phyloP scores from a whole-genome alignment of 495 filamentous ascomycete species.

The Cetradonia linearis region DNA sequence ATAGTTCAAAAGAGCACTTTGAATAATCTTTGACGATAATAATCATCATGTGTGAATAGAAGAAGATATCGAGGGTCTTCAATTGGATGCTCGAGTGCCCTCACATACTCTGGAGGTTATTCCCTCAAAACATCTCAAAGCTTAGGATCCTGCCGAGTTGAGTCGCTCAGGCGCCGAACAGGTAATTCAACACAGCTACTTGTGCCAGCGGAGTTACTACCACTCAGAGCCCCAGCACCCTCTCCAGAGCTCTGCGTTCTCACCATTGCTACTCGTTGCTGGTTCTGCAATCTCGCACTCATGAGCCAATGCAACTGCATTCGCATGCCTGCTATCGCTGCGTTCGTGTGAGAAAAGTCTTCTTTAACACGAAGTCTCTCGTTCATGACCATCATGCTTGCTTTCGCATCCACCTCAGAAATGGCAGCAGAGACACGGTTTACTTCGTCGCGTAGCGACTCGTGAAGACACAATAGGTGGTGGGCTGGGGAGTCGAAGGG shows the following conservation, averaged over 20 bases:
- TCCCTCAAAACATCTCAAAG: slow-evolving; percentile 1
- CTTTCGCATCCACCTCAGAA: slow-evolving; percentile 52
- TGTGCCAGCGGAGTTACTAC: neutral
- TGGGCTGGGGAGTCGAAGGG: slow-evolving; percentile 40
- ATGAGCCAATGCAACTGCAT: slow-evolving; percentile 64
- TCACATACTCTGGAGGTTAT: neutral
- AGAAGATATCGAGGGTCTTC: no score
- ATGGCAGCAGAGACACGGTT: slow-evolving; percentile 47
- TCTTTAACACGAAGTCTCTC: slow-evolving; percentile 57
- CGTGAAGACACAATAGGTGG: slow-evolving; percentile 57
- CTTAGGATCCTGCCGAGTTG: slow-evolving; percentile 16
- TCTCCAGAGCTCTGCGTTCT: slow-evolving; percentile 2
- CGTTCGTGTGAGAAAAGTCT: slow-evolving; percentile 56
- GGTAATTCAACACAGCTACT: slow-evolving; percentile 4
- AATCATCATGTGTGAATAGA: no score
- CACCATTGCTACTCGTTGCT: slow-evolving; percentile 10
- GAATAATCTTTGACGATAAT: no score
- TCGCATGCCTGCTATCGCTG: slow-evolving; percentile 50
- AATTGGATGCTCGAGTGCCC: no score
- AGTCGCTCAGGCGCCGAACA: slow-evolving; percentile 16
- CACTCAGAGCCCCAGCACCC: slow-evolving; percentile 1
- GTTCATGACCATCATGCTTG: slow-evolving; percentile 59
- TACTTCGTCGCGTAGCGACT: slow-evolving; percentile 57
- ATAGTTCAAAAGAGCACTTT: no score
- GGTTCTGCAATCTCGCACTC: slow-evolving; percentile 45